Conservation (phyloP, 2,329 filamentous ascomycete species). For the Ophiostoma fasciatum region DNA sequence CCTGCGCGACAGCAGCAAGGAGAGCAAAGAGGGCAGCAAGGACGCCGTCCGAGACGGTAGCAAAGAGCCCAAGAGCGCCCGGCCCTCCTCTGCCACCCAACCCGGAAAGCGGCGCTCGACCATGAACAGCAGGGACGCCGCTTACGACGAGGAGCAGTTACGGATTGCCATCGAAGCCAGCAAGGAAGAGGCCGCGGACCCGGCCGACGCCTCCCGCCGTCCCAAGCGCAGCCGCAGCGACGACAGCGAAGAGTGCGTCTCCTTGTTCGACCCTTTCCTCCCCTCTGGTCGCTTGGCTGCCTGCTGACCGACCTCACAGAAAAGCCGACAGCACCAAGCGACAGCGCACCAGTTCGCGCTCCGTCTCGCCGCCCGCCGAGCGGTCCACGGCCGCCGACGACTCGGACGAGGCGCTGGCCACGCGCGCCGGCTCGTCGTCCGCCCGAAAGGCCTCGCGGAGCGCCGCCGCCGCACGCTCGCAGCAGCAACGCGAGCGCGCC, state of each 20-base stretch:
- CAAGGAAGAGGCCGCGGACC: slow-evolving; percentile 56
- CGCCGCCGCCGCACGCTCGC: slow-evolving; percentile 18
- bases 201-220: slow-evolving; percentile 43
- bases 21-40: slow-evolving; percentile 29
- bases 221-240: slow-evolving; percentile 73
- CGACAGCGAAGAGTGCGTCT: slow-evolving; percentile 92
- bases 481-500: slow-evolving; percentile 42
- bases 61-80: slow-evolving; percentile 21
- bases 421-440: slow-evolving; percentile 31
- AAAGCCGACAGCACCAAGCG: slow-evolving; percentile 60
- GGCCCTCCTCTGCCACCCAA: slow-evolving; percentile 33
- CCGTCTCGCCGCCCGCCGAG: slow-evolving; percentile 44
- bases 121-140: slow-evolving; percentile 92
- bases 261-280: too few species aligned
- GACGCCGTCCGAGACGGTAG: slow-evolving; percentile 1
- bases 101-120: slow-evolving; percentile 78
- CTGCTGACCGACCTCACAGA: slow-evolving; percentile 26
- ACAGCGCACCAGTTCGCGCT: slow-evolving; percentile 68
- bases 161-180: slow-evolving; percentile 88
- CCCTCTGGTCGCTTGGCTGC: too few species aligned
- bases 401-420: slow-evolving; percentile 53
- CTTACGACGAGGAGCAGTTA: slow-evolving; percentile 91
- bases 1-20: slow-evolving; percentile 36
- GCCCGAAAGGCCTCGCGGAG: slow-evolving; percentile 47
- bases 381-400: slow-evolving; percentile 39